A percentile compares a stretch with the other conserved stretches of the same genome.
phyloP scores from a whole-genome alignment of 2,329 filamentous ascomycete species.

The Alternaria viburni region DNA sequence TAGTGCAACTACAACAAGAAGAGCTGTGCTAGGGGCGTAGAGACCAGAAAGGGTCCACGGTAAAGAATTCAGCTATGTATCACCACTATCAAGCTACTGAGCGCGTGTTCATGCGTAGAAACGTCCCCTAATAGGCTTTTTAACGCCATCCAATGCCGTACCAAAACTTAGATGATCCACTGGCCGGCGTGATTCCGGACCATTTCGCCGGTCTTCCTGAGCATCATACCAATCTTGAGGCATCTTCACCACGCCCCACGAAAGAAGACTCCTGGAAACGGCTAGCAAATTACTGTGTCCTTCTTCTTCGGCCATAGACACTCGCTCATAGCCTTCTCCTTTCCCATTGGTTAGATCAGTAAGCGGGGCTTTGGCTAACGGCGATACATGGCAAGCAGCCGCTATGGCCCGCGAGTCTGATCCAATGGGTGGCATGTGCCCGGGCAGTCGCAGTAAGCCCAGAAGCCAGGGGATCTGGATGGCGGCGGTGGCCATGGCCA shows the following conservation, averaged over 20 bases:
- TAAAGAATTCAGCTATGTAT: too few species aligned
- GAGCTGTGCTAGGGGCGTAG: too few species aligned
- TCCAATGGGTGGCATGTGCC: not conserved
- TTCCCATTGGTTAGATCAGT: not conserved
- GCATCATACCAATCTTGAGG: not conserved
- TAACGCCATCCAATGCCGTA: not conserved
- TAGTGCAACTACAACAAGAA: too few species aligned
- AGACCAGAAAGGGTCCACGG: too few species aligned
- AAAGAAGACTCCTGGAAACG: not conserved
- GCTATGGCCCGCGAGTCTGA: not conserved
- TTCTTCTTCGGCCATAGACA: not conserved
- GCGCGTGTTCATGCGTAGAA: not conserved
- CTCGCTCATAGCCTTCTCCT: not conserved
- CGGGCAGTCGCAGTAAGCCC: not conserved
- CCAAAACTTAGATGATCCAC: not conserved
- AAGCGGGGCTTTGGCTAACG: not conserved
- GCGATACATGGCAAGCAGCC: not conserved
- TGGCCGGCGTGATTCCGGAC: accelerated
- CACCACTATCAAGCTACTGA: too few species aligned
- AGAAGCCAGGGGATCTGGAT: not conserved
- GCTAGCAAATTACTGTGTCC: not conserved
- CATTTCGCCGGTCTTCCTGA: not conserved
- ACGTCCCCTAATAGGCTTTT: not conserved
- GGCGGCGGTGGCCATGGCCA: not conserved
- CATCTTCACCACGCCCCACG: not conserved